Evolutionary conservation across 148 eudicot genomes (phyloP).

Genomic region (Hydrangea macrophylla): DNA sequence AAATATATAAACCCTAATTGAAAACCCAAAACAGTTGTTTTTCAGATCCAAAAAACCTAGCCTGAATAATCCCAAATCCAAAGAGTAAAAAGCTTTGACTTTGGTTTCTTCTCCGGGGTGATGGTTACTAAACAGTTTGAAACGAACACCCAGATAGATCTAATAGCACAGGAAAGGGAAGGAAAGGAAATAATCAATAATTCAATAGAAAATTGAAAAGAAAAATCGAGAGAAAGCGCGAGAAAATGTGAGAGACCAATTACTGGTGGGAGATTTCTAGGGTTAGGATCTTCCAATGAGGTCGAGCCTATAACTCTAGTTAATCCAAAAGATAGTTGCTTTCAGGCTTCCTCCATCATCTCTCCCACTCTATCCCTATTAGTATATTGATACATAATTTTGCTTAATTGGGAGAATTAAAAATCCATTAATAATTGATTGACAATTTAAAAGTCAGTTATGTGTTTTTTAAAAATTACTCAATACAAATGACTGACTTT

Average conservation of each 20-base stretch:
- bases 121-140: background rate
- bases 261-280: slow-evolving; percentile 6
- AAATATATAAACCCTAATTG: slow-evolving; percentile 5
- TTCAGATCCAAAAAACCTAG: slow-evolving; percentile 3
- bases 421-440: too few species aligned
- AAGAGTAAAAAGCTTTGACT: background rate
- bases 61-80: background rate
- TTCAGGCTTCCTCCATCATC: background rate
- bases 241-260: background rate
- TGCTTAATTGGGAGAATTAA: background rate
- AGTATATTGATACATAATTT: too few species aligned
- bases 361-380: background rate
- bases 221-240: background rate
- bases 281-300: slow-evolving; percentile 12
- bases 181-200: too few species aligned
- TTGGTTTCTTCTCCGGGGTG: slow-evolving; percentile 1
- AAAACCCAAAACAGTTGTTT: background rate
- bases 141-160: slow-evolving; percentile 18
- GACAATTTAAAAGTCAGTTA: too few species aligned
- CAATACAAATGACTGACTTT: too few species aligned
- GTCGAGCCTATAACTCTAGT: background rate
- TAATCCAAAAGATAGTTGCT: background rate
- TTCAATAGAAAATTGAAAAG: background rate
- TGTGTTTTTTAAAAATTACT: too few species aligned
- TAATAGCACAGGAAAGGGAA: slow-evolving; percentile 13